Evolutionary conservation across 768 basidiomycete genomes (phyloP).

Genomic region (Lactarius hengduanensis): DNA sequence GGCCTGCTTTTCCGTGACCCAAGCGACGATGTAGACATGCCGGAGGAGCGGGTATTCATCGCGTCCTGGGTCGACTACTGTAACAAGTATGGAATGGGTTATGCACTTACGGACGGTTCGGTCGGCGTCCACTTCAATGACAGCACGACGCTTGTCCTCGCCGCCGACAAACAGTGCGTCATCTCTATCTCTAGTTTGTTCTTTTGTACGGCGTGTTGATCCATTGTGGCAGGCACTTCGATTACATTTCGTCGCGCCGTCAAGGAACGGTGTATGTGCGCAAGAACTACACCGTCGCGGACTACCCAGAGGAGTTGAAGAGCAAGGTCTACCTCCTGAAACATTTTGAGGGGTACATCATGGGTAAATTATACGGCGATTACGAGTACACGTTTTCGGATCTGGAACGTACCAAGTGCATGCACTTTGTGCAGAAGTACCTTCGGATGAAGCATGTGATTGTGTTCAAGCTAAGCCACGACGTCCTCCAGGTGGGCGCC

Average conservation of each 20-base stretch:
- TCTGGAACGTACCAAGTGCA: constrained; percentile 62
- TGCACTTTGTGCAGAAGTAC: constrained; percentile 96
- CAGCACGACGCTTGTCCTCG: constrained; percentile 80
- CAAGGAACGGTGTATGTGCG: constrained; percentile 67
- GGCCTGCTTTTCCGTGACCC: constrained; percentile 71
- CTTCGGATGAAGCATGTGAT: constrained; percentile 96
- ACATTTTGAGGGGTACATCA: constrained; percentile 94
- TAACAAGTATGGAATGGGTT: constrained; percentile 99
- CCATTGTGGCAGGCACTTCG: constrained; percentile 65
- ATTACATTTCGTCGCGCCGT: constrained; percentile 74
- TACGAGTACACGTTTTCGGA: constrained; percentile 83
- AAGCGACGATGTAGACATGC: constrained; percentile 49
- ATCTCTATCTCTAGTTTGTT: neutral
- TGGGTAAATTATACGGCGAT: constrained; percentile 82
- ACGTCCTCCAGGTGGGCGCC: constrained; percentile 82
- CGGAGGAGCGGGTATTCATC: constrained; percentile 82
- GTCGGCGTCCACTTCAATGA: constrained; percentile 98
- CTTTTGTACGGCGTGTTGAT: constrained; percentile 13
- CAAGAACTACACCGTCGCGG: constrained; percentile 65
- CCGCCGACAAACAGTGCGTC: constrained; percentile 83
- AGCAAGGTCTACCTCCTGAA: constrained; percentile 90
- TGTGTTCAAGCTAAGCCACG: constrained; percentile 94
- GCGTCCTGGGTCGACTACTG: constrained; percentile 99
- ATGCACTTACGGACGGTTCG: constrained; percentile 91
- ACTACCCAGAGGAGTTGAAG: constrained; percentile 80